These are phyloP conservation scores for Solanum habrochaites DNA, from an alignment of 257 asterid genomes.

Conservation along the genomic window DNA sequence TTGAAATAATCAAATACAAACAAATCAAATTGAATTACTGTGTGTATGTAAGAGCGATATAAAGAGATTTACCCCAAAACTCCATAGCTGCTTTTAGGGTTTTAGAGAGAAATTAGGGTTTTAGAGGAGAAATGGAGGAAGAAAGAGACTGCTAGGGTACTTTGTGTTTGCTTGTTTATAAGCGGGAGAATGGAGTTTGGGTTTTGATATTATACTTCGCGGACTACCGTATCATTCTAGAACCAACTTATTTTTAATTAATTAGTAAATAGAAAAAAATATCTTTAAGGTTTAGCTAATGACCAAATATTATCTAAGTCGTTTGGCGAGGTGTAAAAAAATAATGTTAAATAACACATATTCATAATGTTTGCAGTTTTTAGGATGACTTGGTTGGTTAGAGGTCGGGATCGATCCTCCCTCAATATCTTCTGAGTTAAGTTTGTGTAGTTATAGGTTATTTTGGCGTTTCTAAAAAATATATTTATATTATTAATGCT, in stretches of 20 bases:
- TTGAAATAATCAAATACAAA: neutral
- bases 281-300: too few species aligned
- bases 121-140: neutral
- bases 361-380: too few species aligned
- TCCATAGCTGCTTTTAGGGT: slow-evolving; percentile 25
- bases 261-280: too few species aligned
- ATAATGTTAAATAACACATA: too few species aligned
- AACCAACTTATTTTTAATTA: neutral
- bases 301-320: neutral
- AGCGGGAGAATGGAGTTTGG: neutral
- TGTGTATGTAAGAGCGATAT: neutral
- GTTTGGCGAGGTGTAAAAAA: neutral
- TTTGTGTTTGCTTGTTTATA: neutral
- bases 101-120: slow-evolving; percentile 7
- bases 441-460: too few species aligned
- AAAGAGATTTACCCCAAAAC: slow-evolving; percentile 51
- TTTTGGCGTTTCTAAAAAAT: too few species aligned
- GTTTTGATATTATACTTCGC: neutral
- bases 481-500: too few species aligned
- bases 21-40: neutral
- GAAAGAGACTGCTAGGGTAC: neutral
- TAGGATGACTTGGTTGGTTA: neutral
- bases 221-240: neutral
- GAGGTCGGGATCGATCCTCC: neutral
- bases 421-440: too few species aligned